A percentile compares a stretch with the other conserved stretches of the same genome.
Evolutionary conservation across 2,329 filamentous ascomycete genomes (phyloP).

Genomic region (Sarocladiaceae sp.): DNA sequence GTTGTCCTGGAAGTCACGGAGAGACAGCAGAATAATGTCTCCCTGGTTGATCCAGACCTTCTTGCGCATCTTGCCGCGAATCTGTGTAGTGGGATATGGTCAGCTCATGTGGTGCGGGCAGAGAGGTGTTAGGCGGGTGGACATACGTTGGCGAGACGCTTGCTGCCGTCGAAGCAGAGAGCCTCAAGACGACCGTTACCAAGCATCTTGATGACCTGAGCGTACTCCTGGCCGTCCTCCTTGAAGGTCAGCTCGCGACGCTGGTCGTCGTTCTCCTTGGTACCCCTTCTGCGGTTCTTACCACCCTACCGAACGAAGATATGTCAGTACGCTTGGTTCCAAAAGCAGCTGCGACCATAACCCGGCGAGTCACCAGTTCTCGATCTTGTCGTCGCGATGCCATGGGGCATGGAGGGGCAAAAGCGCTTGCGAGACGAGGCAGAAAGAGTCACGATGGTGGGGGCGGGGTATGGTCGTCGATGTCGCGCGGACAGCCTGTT

Average conservation of each 20-base stretch:
- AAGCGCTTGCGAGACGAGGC: not conserved
- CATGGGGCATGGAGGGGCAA: not conserved
- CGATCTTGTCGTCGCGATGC: not conserved
- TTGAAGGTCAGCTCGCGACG: slow-evolving; percentile 99
- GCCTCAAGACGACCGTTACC: slow-evolving; percentile 92
- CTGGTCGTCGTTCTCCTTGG: slow-evolving; percentile 99
- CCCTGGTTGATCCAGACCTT: slow-evolving; percentile 99
- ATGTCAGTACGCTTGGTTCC: no score
- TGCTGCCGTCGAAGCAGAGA: slow-evolving; percentile 81
- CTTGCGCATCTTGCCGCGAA: slow-evolving; percentile 93
- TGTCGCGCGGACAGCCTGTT: slow-evolving; percentile 8
- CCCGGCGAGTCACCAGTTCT: no score
- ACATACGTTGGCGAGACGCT: slow-evolving; percentile 35
- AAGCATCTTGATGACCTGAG: slow-evolving; percentile 72
- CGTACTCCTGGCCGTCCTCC: slow-evolving; percentile 79
- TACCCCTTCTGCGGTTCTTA: slow-evolving; percentile 97
- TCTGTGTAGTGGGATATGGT: slow-evolving; percentile 35
- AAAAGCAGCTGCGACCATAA: no score
- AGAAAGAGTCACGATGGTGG: slow-evolving; percentile 11
- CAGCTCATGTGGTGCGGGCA: slow-evolving; percentile 38
- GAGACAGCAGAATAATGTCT: slow-evolving; percentile 82
- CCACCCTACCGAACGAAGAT: slow-evolving; percentile 61
- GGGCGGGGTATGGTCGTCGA: slow-evolving; percentile 11
- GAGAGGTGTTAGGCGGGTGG: not conserved
- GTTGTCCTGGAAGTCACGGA: slow-evolving; percentile 90